Evolutionary conservation across 2,329 filamentous ascomycete species (phyloP).

Genomic region (Delphinella strobiligena): DNA sequence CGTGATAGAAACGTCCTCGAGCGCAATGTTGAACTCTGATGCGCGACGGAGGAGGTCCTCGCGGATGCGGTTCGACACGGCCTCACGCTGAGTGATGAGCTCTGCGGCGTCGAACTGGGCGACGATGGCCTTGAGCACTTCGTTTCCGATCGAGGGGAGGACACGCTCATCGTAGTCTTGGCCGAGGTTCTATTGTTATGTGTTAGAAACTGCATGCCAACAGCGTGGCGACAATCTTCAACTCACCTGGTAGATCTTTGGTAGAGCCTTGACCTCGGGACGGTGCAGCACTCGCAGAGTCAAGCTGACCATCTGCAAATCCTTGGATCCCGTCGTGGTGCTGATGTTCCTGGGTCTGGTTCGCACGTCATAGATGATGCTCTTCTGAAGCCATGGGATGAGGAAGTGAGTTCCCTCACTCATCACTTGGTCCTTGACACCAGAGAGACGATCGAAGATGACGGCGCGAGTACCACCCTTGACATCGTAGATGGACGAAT

Average conservation of each 20-base stretch:
- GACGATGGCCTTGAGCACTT: slow-evolving; percentile 43
- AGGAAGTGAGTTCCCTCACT: slow-evolving; percentile 97
- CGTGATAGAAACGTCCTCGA: slow-evolving; percentile 97
- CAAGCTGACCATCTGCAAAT: slow-evolving; percentile 99
- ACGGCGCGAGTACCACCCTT: slow-evolving; percentile 88
- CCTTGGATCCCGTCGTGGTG: slow-evolving; percentile 95
- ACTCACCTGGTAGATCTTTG: slow-evolving; percentile 93
- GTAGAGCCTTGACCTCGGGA: slow-evolving; percentile 81
- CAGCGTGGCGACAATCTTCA: neutral
- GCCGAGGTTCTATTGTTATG: slow-evolving; percentile 97
- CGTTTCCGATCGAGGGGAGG: slow-evolving; percentile 42
- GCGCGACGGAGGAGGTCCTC: slow-evolving; percentile 85
- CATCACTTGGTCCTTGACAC: slow-evolving; percentile 84
- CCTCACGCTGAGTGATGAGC: slow-evolving; percentile 95
- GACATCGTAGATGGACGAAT: slow-evolving; percentile 90
- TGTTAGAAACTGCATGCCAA: no score
- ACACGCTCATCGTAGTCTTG: slow-evolving; percentile 80
- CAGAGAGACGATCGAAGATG: slow-evolving; percentile 89
- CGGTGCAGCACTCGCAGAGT: slow-evolving; percentile 90
- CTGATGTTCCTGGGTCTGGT: slow-evolving; percentile 96
- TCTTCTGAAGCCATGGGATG: slow-evolving; percentile 87
- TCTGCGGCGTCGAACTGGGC: slow-evolving; percentile 43
- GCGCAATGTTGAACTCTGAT: slow-evolving; percentile 94
- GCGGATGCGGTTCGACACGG: slow-evolving; percentile 89
- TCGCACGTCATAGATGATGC: slow-evolving; percentile 91